phyloP scores from a whole-genome alignment of 129 eudicot species.

The Tagetes patula region DNA sequence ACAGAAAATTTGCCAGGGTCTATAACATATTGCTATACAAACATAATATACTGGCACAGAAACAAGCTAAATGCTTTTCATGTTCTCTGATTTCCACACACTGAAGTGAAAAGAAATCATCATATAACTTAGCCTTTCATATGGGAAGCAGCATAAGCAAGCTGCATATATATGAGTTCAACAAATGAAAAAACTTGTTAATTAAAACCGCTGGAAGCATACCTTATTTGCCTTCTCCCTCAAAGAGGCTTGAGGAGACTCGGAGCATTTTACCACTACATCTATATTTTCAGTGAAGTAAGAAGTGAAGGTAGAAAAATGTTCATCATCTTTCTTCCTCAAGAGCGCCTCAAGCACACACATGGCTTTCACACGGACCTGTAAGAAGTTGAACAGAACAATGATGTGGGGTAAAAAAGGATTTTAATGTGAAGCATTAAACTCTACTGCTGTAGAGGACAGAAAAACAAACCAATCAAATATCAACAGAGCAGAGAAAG shows the following conservation, averaged over 20 bases:
- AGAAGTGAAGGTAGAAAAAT: constrained; percentile 46
- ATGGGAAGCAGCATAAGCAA: not conserved
- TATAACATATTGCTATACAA: not conserved
- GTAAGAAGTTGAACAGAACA: constrained; percentile 22
- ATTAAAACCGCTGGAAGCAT: constrained; percentile 16
- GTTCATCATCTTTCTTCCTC: constrained; percentile 70
- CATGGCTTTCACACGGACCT: constrained; percentile 94
- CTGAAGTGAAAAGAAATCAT: constrained; percentile 4
- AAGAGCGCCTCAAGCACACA: constrained; percentile 93
- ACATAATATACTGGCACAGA: constrained; percentile 7
- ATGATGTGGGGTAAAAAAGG: not conserved
- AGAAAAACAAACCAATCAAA: not conserved
- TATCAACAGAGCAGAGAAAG: not conserved
- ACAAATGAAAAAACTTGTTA: not conserved
- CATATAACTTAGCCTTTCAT: not conserved
- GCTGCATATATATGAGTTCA: constrained; percentile 4
- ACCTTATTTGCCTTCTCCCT: constrained; percentile 90
- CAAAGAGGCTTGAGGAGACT: constrained; percentile 96
- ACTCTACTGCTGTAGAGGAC: constrained; percentile 3
- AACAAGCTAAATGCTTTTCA: not conserved
- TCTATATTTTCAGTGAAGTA: constrained; percentile 68
- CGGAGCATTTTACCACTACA: constrained; percentile 69
- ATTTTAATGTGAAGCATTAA: not conserved
- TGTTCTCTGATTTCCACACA: not conserved
- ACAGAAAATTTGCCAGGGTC: not conserved